phyloP scores from a whole-genome alignment of 306 rosid species.

The Gastrolobium bilobum region DNA sequence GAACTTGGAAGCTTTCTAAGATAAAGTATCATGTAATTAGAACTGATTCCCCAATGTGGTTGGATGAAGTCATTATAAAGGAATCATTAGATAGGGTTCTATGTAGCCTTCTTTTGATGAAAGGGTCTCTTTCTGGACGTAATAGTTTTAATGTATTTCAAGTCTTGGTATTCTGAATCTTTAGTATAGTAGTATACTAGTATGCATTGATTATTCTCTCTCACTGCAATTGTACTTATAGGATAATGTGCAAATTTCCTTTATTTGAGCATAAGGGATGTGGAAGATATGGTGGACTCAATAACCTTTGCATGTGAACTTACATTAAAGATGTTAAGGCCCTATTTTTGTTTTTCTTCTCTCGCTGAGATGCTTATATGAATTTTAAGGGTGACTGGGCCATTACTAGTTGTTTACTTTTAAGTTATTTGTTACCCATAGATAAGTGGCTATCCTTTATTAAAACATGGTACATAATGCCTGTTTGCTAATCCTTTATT shows the following conservation, averaged over 20 bases:
- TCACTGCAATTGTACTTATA: background rate
- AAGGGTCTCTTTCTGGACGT: slow-evolving; percentile 5
- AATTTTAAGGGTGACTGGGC: background rate
- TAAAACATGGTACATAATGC: slow-evolving; percentile 28
- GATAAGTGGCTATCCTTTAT: slow-evolving; percentile 32
- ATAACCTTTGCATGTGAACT: slow-evolving; percentile 24
- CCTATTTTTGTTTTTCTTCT: background rate
- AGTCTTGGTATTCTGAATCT: slow-evolving; percentile 19
- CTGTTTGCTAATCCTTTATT: slow-evolving; percentile 41
- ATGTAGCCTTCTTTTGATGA: slow-evolving; percentile 15
- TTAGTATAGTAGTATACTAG: background rate
- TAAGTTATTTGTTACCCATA: slow-evolving; percentile 6
- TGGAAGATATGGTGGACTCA: slow-evolving; percentile 4
- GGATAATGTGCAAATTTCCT: background rate
- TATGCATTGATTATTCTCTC: slow-evolving; percentile 6
- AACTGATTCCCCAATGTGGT: slow-evolving; percentile 3
- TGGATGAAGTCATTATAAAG: slow-evolving; percentile 24
- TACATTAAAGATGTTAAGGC: background rate
- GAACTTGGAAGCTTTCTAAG: slow-evolving; percentile 34
- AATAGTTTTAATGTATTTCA: slow-evolving; percentile 15
- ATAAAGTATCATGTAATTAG: slow-evolving; percentile 18
- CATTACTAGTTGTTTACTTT: slow-evolving; percentile 24
- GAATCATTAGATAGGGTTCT: background rate
- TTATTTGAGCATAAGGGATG: slow-evolving; percentile 1
- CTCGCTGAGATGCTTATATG: background rate